Evolutionary conservation across 495 filamentous ascomycete genomes (phyloP).

Genomic region (Penicillium mononematosum): DNA sequence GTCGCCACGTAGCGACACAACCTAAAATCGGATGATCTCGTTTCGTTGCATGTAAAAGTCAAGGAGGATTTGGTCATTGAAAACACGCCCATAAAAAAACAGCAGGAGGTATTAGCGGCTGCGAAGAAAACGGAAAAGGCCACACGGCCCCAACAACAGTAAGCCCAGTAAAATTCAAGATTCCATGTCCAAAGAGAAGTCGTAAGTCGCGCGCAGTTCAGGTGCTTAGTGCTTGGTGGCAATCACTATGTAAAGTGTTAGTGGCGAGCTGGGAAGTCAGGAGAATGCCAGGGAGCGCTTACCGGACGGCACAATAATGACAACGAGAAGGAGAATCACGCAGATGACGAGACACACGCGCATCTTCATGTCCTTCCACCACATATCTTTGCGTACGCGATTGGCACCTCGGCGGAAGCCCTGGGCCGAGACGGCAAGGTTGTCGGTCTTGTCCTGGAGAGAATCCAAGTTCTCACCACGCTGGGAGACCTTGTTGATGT

Average conservation of each 20-base stretch:
- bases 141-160: constrained; percentile 33
- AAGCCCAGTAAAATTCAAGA: constrained; percentile 33
- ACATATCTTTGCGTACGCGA: constrained; percentile 92
- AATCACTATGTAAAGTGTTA: constrained; percentile 32
- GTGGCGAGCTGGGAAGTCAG: constrained; percentile 4
- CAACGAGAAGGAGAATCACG: constrained; percentile 80
- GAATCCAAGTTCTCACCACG: constrained; percentile 88
- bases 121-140: constrained; percentile 36
- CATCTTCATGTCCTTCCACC: constrained; percentile 99
- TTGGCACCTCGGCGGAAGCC: constrained; percentile 95
- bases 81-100: constrained; percentile 45
- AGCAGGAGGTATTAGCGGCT: constrained; percentile 47
- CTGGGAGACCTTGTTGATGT: constrained; percentile 88
- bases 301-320: constrained; percentile 89
- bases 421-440: constrained; percentile 83
- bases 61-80: constrained; percentile 43
- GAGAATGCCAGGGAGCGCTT: constrained; percentile 24
- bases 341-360: constrained; percentile 89
- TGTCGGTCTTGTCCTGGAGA: constrained; percentile 94
- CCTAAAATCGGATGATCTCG: constrained; percentile 27
- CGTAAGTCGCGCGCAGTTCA: constrained; percentile 28
- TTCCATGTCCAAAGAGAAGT: constrained; percentile 35
- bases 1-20: constrained; percentile 31
- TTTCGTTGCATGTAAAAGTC: constrained; percentile 33
- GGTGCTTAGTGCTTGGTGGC: constrained; percentile 32